A percentile compares a stretch with the other conserved stretches of the same genome.
phyloP scores from a whole-genome alignment of 768 basidiomycete genomes.

The Lepiota subincarnata region DNA sequence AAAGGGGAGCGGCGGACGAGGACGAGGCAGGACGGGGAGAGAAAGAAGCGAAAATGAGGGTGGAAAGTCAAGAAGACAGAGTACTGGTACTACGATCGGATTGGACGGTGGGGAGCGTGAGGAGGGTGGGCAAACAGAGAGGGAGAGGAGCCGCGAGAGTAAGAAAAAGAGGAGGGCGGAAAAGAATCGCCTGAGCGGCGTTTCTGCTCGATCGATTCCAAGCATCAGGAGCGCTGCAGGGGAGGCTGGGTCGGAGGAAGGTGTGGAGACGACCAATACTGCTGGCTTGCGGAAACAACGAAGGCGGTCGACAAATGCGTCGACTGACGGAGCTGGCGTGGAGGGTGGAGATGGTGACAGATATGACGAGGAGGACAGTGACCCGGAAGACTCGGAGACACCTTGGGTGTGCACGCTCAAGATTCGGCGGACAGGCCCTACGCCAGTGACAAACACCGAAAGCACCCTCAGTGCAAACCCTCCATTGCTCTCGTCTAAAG shows the following conservation, averaged over 20 bases:
- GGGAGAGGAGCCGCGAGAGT: slow-evolving; percentile 2
- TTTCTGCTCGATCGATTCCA: slow-evolving; percentile 26
- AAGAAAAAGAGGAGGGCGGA: slow-evolving; percentile 3
- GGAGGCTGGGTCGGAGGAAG: slow-evolving; percentile 28
- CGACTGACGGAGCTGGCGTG: not conserved
- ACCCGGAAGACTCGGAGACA: slow-evolving; percentile 94
- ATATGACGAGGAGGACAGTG: slow-evolving; percentile 70
- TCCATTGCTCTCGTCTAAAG: slow-evolving; percentile 3
- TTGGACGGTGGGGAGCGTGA: not conserved
- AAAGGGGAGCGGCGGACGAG: slow-evolving; percentile 19
- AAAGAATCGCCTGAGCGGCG: slow-evolving; percentile 27
- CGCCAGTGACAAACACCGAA: slow-evolving; percentile 10
- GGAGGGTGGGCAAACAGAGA: slow-evolving; percentile 6
- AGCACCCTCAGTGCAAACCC: not conserved
- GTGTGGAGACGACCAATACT: slow-evolving; percentile 13
- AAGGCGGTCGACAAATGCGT: slow-evolving; percentile 11
- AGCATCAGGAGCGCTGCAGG: slow-evolving; percentile 28
- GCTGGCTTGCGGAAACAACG: slow-evolving; percentile 7
- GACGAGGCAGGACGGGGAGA: slow-evolving; percentile 22
- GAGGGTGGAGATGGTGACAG: slow-evolving; percentile 13
- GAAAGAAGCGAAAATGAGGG: slow-evolving; percentile 17
- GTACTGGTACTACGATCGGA: not conserved
- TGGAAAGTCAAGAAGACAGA: not conserved
- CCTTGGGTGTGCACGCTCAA: slow-evolving; percentile 91
- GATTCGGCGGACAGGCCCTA: slow-evolving; percentile 40